Conservation (phyloP, 345 rosid genomes). For the Brassica rapa region DNA sequence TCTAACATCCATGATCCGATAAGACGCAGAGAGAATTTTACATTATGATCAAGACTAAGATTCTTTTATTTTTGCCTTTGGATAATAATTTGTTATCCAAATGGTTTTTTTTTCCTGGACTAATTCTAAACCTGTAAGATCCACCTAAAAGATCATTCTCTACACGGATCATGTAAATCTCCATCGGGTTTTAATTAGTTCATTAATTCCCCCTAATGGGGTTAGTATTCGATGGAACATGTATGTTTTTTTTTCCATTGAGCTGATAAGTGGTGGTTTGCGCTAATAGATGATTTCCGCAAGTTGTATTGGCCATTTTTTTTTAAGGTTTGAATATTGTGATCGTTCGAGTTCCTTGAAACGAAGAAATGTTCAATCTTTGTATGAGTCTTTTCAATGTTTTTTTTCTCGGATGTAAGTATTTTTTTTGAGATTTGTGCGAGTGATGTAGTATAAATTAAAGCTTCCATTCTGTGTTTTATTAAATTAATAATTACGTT, state of each 20-base stretch:
- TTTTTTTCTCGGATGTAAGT: slow-evolving; percentile 26
- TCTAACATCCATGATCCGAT: slow-evolving; percentile 35
- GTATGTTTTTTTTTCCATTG: slow-evolving; percentile 7
- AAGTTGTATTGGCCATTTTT: slow-evolving; percentile 25
- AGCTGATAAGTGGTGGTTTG: slow-evolving; percentile 34
- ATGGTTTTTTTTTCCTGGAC: slow-evolving; percentile 34
- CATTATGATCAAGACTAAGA: slow-evolving; percentile 19
- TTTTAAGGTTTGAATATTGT: slow-evolving; percentile 7
- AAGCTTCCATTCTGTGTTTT: neutral
- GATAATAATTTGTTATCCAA: slow-evolving; percentile 34
- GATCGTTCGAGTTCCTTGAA: slow-evolving; percentile 38
- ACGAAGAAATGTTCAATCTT: slow-evolving; percentile 37
- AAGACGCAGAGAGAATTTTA: slow-evolving; percentile 18
- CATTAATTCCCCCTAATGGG: slow-evolving; percentile 27
- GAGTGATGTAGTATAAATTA: slow-evolving; percentile 19
- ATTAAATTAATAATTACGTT: neutral
- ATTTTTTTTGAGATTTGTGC: slow-evolving; percentile 19
- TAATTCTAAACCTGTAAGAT: slow-evolving; percentile 30
- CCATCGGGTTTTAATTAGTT: slow-evolving; percentile 16
- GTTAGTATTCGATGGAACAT: slow-evolving; percentile 10
- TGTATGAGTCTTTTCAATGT: slow-evolving; percentile 12
- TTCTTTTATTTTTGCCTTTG: slow-evolving; percentile 38
- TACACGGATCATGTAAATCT: slow-evolving; percentile 39
- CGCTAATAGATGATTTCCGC: slow-evolving; percentile 14
- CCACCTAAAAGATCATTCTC: slow-evolving; percentile 21